These are phyloP conservation scores for Trichoderma arundinaceum DNA, from an alignment of 2,329 filamentous ascomycete species.

Conservation along the genomic window DNA sequence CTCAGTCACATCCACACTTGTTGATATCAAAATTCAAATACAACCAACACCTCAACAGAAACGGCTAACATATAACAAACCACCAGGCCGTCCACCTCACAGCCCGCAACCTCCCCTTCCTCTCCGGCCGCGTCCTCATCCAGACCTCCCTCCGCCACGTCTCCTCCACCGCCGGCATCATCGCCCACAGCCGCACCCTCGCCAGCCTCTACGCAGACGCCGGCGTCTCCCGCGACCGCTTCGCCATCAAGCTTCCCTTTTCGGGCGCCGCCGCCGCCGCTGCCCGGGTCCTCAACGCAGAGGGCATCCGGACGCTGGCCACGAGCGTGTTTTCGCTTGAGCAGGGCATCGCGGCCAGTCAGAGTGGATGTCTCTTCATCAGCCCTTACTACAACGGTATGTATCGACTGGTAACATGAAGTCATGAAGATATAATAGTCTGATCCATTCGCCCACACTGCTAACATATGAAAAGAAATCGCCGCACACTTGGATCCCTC, in stretches of 20 bases:
- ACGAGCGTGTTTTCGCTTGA: conserved; percentile 36
- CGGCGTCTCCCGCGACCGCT: conserved; percentile 35
- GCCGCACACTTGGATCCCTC: conserved; percentile 34
- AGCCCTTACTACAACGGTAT: conserved; percentile 38
- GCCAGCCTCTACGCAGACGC: conserved; percentile 33
- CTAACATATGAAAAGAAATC: conserved; percentile 30
- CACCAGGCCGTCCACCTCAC: conserved; percentile 33
- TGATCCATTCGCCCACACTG: background rate
- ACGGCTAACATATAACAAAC: background rate
- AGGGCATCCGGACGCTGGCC: conserved; percentile 37
- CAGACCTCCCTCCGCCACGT: conserved; percentile 35
- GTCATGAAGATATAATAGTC: background rate
- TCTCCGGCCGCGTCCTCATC: conserved; percentile 36
- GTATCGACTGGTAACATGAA: background rate
- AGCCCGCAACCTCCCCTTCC: conserved; percentile 35
- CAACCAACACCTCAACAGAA: background rate
- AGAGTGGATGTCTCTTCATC: conserved; percentile 36
- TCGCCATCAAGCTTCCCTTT: conserved; percentile 37
- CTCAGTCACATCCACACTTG: background rate
- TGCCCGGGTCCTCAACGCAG: conserved; percentile 32
- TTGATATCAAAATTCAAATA: background rate
- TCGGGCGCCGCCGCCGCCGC: conserved; percentile 36
- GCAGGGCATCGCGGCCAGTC: conserved; percentile 38
- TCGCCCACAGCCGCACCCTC: conserved; percentile 35
- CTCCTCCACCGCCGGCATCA: conserved; percentile 33